These are phyloP conservation scores for Arthroderma sp. DNA, from an alignment of 2,329 filamentous ascomycete genomes.

Conservation along the genomic window DNA sequence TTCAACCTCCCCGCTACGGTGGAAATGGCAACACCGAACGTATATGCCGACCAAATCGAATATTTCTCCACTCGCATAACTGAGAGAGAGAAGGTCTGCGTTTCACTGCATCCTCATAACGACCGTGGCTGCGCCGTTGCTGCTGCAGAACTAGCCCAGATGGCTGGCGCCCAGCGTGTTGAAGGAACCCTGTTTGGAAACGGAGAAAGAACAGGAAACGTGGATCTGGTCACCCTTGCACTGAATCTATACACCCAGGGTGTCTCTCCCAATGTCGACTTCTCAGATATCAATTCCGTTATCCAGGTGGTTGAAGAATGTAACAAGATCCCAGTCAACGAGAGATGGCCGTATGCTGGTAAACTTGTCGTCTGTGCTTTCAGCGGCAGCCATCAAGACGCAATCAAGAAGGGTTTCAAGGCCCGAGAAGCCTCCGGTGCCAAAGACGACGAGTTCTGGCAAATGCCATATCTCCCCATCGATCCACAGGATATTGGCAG, in stretches of 20 bases:
- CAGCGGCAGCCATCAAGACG: constrained; percentile 84
- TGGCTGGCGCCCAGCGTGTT: constrained; percentile 89
- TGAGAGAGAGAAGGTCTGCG: constrained; percentile 73
- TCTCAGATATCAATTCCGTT: constrained; percentile 73
- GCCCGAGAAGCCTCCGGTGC: constrained; percentile 49
- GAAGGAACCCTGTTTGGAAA: constrained; percentile 93
- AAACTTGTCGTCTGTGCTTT: constrained; percentile 88
- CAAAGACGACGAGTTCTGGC: constrained; percentile 57
- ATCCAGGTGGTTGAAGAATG: constrained; percentile 83
- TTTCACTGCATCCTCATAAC: constrained; percentile 89
- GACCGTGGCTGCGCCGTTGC: constrained; percentile 83
- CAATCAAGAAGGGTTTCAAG: constrained; percentile 78
- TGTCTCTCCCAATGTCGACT: constrained; percentile 71
- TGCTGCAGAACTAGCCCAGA: constrained; percentile 82
- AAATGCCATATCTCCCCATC: constrained; percentile 81
- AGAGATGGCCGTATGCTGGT: constrained; percentile 79
- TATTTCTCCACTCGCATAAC: constrained; percentile 81
- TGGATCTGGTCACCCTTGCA: constrained; percentile 82
- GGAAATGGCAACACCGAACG: constrained; percentile 85
- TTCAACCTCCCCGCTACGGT: constrained; percentile 96
- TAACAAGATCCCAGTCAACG: constrained; percentile 90
- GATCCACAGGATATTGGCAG: constrained; percentile 88
- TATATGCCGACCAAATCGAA: constrained; percentile 93
- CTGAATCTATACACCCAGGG: constrained; percentile 94
- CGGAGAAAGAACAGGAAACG: constrained; percentile 88